phyloP scores from a whole-genome alignment of 2,329 filamentous ascomycete species.

The Emmonsiellopsis sp. region DNA sequence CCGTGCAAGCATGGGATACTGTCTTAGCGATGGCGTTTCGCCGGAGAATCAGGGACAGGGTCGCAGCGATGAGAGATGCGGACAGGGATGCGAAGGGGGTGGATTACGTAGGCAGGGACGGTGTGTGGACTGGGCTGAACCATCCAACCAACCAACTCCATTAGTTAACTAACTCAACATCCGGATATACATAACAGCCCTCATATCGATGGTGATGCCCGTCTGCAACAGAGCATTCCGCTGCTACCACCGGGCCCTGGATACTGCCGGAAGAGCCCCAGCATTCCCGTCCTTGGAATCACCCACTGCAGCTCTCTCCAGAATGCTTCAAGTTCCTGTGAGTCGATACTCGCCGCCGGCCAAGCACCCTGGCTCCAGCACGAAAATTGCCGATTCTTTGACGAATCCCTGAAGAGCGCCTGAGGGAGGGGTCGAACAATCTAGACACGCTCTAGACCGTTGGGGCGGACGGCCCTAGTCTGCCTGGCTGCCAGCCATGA shows the following conservation, averaged over 20 bases:
- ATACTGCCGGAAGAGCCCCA: no score
- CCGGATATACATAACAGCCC: neutral
- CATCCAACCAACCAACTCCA: neutral
- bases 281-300: no score
- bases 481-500: neutral
- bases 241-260: no score
- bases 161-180: neutral
- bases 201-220: no score
- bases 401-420: neutral
- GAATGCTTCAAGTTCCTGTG: no score
- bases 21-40: no score
- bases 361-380: neutral
- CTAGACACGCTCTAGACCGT: conserved; percentile 4
- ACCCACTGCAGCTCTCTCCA: no score
- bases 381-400: conserved; percentile 1
- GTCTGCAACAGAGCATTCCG: no score
- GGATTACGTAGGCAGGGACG: neutral
- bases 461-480: neutral
- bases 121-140: neutral
- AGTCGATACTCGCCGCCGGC: no score
- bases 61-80: neutral
- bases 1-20: no score
- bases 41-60: no score
- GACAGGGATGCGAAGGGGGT: neutral
- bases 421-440: conserved; percentile 2